Base-by-base conservation (phyloP, 2,329 filamentous ascomycete species). In the Talaromyces funiculosus region DNA sequence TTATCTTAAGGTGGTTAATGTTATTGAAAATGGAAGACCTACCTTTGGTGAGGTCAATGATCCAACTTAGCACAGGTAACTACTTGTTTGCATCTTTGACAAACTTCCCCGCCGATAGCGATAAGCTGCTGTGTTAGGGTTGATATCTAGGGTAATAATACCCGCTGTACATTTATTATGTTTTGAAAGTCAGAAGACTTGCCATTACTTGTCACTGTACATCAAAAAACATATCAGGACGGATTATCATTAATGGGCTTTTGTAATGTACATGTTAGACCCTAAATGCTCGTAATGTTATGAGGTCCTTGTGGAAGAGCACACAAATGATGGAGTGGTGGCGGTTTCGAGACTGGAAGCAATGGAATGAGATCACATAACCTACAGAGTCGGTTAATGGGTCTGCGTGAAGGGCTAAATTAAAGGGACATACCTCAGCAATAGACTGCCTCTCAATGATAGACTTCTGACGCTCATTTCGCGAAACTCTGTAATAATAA, bases 391-490 rank as follows among this genome's bases (percentile, higher is more conserved):
- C 20, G 31, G 51, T 62, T 55, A 35, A n/a, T 26, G 43, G 16
- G 22, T 18, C 4, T 20, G 18, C 20, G 9, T 9, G 56, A 35
- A 24, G 18, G 5, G 20, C 2, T 12, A 43, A 33, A 10, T n/a
- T 14, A 3, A 22, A 3, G 24, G 29, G 18, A 67, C 72, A 66
- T 63, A 82, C 78, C 69, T 80, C 79, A 60, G 77, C 76, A 66
- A 82, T 81, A 9, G 77, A 80, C 66, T 82, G 80, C 73, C 85
- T 83, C 72, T 89, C 85, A 73, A 99, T 97, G 57, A 89, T 84
- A 64, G 90, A 96, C 73, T 96, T 93, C 78, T 97, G 92, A 68
- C 84, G 85, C 67, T 89, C 86, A 71, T 96, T 89, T 56, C 94
- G 82, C 63, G 84, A 88, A 10, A 99, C 90, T 4, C 92, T 86